phyloP scores from a whole-genome alignment of 1,284 basidiomycete genomes.

The Pulveroboletus sp. region DNA sequence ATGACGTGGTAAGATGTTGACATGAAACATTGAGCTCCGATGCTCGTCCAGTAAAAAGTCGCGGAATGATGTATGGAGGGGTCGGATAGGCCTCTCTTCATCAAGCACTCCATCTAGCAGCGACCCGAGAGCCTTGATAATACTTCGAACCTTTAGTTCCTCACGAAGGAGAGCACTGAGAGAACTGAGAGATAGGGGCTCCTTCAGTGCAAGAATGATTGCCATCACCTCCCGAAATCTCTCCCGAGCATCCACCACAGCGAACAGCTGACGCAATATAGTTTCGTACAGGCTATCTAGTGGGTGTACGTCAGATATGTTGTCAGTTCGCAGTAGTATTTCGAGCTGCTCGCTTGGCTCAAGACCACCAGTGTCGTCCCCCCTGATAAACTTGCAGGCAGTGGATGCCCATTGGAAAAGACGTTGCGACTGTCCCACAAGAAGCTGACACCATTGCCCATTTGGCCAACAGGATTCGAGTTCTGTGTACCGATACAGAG shows the following conservation, averaged over 20 bases:
- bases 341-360: constrained; percentile 7
- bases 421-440: constrained; percentile 21
- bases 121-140: constrained; percentile 26
- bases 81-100: constrained; percentile 23
- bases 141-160: constrained; percentile 15
- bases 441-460: constrained; percentile 18
- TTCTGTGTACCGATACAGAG: constrained; percentile 5
- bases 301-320: constrained; percentile 8
- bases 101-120: constrained; percentile 16
- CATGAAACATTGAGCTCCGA: constrained; percentile 23
- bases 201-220: constrained; percentile 19
- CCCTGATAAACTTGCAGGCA: constrained; percentile 25
- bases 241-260: constrained; percentile 1
- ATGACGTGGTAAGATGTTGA: constrained; percentile 15
- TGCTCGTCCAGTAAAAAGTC: constrained; percentile 18
- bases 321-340: constrained; percentile 10
- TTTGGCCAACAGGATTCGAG: constrained; percentile 23
- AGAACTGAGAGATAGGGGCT: constrained; percentile 18
- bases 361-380: constrained; percentile 19
- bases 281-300: constrained; percentile 23
- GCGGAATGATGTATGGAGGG: constrained; percentile 22
- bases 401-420: constrained; percentile 30
- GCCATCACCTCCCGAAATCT: constrained; percentile 26
- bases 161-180: constrained; percentile 12
- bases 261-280: constrained; percentile 22